phyloP scores from a whole-genome alignment of 768 basidiomycete species.

The Podaxis carcinomalis region DNA sequence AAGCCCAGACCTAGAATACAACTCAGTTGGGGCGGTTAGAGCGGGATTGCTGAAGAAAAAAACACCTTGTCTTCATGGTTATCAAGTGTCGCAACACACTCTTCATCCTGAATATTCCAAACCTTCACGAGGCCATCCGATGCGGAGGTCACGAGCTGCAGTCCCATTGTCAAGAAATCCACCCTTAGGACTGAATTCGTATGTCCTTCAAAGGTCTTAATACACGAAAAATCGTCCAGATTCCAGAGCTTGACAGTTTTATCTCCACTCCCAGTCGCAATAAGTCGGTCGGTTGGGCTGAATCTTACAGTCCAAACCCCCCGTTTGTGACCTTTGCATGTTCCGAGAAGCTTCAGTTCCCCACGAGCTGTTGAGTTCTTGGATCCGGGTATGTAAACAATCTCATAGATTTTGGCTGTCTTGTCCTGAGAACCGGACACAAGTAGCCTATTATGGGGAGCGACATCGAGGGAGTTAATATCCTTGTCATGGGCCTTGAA shows the following conservation, averaged over 20 bases:
- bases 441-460: slow-evolving; percentile 84
- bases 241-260: slow-evolving; percentile 94
- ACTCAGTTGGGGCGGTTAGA: background rate
- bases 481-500: slow-evolving; percentile 96
- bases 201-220: slow-evolving; percentile 97
- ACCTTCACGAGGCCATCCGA: slow-evolving; percentile 95
- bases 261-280: slow-evolving; percentile 95
- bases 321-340: slow-evolving; percentile 93
- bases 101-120: slow-evolving; percentile 89
- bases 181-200: slow-evolving; percentile 94
- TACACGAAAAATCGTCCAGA: slow-evolving; percentile 87
- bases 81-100: slow-evolving; percentile 85
- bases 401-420: slow-evolving; percentile 85
- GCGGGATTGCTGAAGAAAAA: background rate
- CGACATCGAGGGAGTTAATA: slow-evolving; percentile 92
- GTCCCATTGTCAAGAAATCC: slow-evolving; percentile 79
- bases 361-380: slow-evolving; percentile 48
- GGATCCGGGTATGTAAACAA: slow-evolving; percentile 48
- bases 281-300: slow-evolving; percentile 71
- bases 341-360: slow-evolving; percentile 72
- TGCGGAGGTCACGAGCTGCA: slow-evolving; percentile 85
- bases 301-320: slow-evolving; percentile 96
- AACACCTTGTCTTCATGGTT: slow-evolving; percentile 95
- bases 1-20: slow-evolving; percentile 85
- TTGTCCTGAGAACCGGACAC: slow-evolving; percentile 96